Conservation (phyloP, 2,329 filamentous ascomycete genomes). For the Pestalotiopsis sp. region DNA sequence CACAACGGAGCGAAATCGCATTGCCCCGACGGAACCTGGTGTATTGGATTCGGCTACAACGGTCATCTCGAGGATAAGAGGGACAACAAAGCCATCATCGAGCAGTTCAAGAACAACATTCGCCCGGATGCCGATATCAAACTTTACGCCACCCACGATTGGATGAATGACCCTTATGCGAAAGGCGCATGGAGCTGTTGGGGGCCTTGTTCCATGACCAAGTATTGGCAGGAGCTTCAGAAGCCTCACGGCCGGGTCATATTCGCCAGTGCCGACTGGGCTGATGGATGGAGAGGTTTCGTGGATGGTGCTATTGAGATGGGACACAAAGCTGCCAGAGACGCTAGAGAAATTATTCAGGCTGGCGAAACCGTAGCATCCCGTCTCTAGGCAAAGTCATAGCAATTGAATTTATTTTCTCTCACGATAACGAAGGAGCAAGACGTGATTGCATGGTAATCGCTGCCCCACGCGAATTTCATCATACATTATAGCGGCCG, state of each 20-base stretch:
- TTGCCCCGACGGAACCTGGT: not conserved
- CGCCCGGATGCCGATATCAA: not conserved
- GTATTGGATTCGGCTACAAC: not conserved
- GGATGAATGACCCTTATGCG: slow-evolving; percentile 40
- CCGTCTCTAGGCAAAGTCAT: no score
- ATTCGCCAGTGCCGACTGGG: slow-evolving; percentile 45
- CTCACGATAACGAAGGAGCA: no score
- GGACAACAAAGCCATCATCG: not conserved
- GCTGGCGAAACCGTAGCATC: no score
- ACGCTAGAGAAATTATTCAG: no score
- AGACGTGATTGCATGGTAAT: no score
- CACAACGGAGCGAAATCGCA: not conserved
- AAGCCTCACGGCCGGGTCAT: slow-evolving; percentile 36
- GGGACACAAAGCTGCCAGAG: not conserved
- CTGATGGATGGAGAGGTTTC: slow-evolving; percentile 43
- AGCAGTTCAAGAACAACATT: not conserved
- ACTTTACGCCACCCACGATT: slow-evolving; percentile 32
- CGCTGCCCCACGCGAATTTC: no score
- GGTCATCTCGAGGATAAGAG: not conserved
- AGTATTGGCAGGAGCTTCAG: slow-evolving; percentile 34
- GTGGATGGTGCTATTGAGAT: slow-evolving; percentile 43
- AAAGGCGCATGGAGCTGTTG: slow-evolving; percentile 38
- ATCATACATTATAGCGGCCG: no score
- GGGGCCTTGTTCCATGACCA: slow-evolving; percentile 30
- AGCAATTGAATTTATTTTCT: no score